Conservation (phyloP, 1,139 yeast species). For the Zygoascus sp. region DNA sequence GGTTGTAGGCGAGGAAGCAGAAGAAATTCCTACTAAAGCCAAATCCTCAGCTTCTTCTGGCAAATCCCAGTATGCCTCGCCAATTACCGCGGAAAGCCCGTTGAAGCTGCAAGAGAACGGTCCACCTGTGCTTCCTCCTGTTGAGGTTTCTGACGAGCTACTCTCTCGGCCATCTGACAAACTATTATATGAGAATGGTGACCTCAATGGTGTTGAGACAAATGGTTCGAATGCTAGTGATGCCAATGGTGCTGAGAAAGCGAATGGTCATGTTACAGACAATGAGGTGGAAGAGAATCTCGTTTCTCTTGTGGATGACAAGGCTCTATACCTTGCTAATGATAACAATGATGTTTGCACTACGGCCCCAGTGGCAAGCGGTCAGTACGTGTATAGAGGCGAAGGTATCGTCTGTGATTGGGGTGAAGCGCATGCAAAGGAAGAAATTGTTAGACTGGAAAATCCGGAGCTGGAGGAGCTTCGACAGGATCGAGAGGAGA, state of each 20-base stretch:
- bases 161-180: not conserved
- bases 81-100: not conserved
- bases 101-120: not conserved
- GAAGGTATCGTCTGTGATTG: constrained; percentile 71
- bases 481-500: constrained; percentile 25
- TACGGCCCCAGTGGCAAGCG: not conserved
- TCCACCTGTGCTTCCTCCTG: not conserved
- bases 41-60: not conserved
- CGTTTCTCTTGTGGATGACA: constrained; percentile 3
- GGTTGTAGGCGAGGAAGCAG: not conserved
- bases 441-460: constrained; percentile 39
- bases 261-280: not conserved
- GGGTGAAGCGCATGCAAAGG: constrained; percentile 46
- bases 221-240: no score
- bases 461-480: constrained; percentile 40
- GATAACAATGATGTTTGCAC: not conserved
- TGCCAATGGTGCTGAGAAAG: not conserved
- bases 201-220: no score
- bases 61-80: not conserved
- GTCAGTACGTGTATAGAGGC: constrained; percentile 32
- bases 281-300: not conserved
- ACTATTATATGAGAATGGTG: no score
- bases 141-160: not conserved
- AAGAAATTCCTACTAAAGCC: not conserved
- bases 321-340: constrained; percentile 2